Percentiles rank a stretch among this genome's conserved stretches.
Conservation (phyloP, 345 rosid genomes). For the Gossypium bickii region DNA sequence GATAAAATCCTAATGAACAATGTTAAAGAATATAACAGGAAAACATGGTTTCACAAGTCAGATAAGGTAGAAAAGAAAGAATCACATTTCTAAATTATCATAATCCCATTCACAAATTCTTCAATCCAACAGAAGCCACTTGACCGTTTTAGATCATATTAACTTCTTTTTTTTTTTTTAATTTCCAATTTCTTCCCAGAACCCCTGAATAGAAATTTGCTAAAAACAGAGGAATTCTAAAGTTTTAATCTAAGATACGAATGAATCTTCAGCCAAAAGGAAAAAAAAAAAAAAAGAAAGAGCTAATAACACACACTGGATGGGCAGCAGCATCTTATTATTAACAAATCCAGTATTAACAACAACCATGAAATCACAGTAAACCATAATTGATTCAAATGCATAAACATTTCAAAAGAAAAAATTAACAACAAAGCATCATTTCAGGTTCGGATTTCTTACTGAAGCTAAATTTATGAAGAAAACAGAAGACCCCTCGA, state of each 20-base stretch:
- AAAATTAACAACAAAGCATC: not conserved
- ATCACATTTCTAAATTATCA: not conserved
- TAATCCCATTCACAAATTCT: not conserved
- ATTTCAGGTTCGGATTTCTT: not conserved
- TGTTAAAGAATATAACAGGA: constrained; percentile 2
- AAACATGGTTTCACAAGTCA: not conserved
- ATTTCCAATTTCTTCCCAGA: not conserved
- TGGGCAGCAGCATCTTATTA: not conserved
- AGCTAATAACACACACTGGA: not conserved
- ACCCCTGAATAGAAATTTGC: not conserved
- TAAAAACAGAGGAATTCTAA: not conserved
- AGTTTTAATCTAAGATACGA: not conserved
- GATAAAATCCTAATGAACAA: constrained; percentile 13
- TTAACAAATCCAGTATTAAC: not conserved
- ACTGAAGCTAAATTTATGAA: constrained; percentile 4
- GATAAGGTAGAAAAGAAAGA: not conserved
- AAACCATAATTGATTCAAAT: not conserved
- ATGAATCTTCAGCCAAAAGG: not conserved
- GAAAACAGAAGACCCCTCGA: not conserved
- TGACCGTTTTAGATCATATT: not conserved
- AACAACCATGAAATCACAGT: not conserved
- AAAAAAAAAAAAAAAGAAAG: not conserved
- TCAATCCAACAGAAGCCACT: not conserved
- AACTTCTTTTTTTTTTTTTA: not conserved
- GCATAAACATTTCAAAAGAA: not conserved